Evolutionary conservation across 495 filamentous ascomycete species (phyloP).

Genomic region (Polyplosphaeria fusca): DNA sequence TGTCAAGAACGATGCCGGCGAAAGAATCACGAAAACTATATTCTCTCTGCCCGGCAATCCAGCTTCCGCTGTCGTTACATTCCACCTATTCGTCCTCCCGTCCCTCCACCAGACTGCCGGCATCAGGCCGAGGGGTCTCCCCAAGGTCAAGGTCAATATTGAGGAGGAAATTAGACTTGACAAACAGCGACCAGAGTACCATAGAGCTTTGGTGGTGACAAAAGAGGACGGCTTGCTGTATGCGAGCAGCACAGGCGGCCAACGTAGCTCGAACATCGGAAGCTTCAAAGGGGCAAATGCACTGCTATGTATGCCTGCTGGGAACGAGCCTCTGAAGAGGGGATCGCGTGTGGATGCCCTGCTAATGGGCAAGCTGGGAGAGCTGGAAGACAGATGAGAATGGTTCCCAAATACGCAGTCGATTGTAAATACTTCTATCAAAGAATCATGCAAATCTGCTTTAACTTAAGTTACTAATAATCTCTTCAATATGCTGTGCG

Average conservation of each 20-base stretch:
- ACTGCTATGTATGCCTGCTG: slow-evolving; percentile 70
- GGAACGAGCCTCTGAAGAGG: slow-evolving; percentile 48
- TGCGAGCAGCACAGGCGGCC: slow-evolving; percentile 81
- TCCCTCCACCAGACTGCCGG: slow-evolving; percentile 71
- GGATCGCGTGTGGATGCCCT: slow-evolving; percentile 59
- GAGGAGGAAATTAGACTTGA: slow-evolving; percentile 71
- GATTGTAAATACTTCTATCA: no score
- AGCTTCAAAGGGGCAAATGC: slow-evolving; percentile 87
- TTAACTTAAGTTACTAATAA: no score
- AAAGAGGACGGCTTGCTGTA: slow-evolving; percentile 63
- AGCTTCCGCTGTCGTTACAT: slow-evolving; percentile 85
- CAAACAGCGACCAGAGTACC: slow-evolving; percentile 76
- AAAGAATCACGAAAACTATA: slow-evolving; percentile 62
- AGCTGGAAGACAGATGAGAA: not conserved
- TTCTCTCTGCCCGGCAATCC: slow-evolving; percentile 96
- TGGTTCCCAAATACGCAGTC: no score
- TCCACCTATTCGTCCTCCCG: slow-evolving; percentile 90
- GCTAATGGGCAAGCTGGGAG: slow-evolving; percentile 51
- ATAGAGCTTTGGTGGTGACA: slow-evolving; percentile 66
- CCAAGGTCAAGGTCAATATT: slow-evolving; percentile 66
- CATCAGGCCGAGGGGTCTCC: slow-evolving; percentile 60
- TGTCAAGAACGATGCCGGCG: slow-evolving; percentile 47
- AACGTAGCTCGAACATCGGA: slow-evolving; percentile 84
- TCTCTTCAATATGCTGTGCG: no score
- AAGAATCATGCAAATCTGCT: no score